Evolutionary conservation across 2,329 filamentous ascomycete genomes (phyloP).

Genomic region (Aulographum hederae): DNA sequence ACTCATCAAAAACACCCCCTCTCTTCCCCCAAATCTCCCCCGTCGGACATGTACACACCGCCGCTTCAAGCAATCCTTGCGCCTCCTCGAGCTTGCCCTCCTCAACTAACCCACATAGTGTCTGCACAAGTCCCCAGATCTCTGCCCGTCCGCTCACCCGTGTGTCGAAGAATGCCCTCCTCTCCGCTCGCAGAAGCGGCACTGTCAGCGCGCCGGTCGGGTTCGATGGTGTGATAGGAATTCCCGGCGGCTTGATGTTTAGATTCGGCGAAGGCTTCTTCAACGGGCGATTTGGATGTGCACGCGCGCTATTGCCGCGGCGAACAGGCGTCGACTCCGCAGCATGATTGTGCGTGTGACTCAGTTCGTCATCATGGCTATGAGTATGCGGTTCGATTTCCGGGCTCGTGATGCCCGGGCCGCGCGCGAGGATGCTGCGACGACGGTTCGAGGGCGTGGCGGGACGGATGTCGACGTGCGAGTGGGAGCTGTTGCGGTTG

Average conservation of each 20-base stretch:
- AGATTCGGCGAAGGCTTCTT: no score
- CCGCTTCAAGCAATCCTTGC: constrained; percentile 64
- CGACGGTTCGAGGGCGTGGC: no score
- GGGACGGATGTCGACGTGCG: not conserved
- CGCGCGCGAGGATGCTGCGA: no score
- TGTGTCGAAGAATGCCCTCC: constrained; percentile 79
- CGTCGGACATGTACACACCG: constrained; percentile 33
- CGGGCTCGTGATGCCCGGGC: no score
- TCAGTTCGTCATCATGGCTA: not conserved
- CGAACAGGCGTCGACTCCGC: no score
- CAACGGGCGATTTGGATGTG: not conserved
- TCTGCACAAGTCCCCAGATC: constrained; percentile 60
- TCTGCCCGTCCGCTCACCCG: constrained; percentile 59
- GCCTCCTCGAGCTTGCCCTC: constrained; percentile 32
- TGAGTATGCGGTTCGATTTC: no score
- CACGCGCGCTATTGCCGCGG: not conserved
- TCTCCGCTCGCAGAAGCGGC: constrained; percentile 46
- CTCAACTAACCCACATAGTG: constrained; percentile 51
- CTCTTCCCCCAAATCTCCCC: constrained; percentile 18
- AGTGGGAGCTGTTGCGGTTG: not conserved
- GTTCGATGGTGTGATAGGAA: not conserved
- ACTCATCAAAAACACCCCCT: constrained; percentile 25
- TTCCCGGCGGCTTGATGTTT: not conserved
- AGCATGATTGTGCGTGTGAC: no score
- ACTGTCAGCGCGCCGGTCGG: not conserved